Evolutionary conservation across 208 protist species (phyloP).

Genomic region (Chromosphaera perkinsii): DNA sequence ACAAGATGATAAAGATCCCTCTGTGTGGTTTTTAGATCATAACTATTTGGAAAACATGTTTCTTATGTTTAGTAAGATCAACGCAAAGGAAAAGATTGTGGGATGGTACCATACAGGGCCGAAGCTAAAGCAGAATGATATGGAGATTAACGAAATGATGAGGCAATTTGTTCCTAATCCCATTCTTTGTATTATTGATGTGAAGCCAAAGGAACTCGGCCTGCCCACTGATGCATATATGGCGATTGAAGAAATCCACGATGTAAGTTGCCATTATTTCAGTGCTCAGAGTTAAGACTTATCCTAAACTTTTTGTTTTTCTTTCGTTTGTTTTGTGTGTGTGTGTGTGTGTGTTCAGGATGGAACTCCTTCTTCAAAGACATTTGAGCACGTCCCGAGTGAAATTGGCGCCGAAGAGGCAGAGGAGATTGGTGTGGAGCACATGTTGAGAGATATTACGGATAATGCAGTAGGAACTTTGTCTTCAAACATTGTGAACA

Average conservation of each 20-base stretch:
- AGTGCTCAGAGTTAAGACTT: conserved; percentile 4
- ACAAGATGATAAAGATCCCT: conserved; percentile 88
- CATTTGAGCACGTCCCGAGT: conserved; percentile 73
- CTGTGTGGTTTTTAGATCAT: conserved; percentile 98
- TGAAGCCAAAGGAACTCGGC: conserved; percentile 65
- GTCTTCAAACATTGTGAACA: too few species aligned
- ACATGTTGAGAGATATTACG: conserved; percentile 95
- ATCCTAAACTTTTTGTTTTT: not conserved
- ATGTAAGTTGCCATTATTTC: conserved; percentile 40
- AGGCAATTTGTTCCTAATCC: conserved; percentile 78
- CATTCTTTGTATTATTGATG: conserved; percentile 81
- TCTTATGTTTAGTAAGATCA: conserved; percentile 95
- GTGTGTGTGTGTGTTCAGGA: conserved; percentile 38
- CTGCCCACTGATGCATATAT: conserved; percentile 78
- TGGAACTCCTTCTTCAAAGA: conserved; percentile 57
- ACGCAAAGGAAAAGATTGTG: conserved; percentile 90
- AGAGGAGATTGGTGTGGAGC: conserved; percentile 99
- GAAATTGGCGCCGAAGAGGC: conserved; percentile 90
- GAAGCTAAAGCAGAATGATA: conserved; percentile 82
- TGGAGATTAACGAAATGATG: conserved; percentile 92
- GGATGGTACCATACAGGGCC: conserved; percentile 99
- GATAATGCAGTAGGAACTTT: conserved; percentile 62
- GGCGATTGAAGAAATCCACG: conserved; percentile 66
- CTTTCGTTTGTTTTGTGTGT: conserved; percentile 4
- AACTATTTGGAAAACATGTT: conserved; percentile 92